phyloP scores from a whole-genome alignment of 441 rosid species.

The Adansonia madagascariensis region DNA sequence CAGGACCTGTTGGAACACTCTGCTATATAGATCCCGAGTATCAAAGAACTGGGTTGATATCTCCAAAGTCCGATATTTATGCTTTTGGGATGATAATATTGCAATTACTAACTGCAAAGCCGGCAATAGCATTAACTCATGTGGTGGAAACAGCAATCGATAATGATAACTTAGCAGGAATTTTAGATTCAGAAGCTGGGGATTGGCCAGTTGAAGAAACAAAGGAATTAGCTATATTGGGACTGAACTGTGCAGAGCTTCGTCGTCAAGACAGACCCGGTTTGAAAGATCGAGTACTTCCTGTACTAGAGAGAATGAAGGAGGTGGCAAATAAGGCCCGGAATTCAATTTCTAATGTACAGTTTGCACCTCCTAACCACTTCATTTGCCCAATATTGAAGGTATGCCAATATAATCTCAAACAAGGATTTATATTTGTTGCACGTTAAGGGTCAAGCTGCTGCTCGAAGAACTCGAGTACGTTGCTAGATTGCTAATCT shows the following conservation, averaged over 20 bases:
- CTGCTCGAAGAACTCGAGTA: not conserved
- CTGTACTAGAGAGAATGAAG: constrained; percentile 67
- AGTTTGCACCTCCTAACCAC: constrained; percentile 56
- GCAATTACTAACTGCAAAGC: constrained; percentile 82
- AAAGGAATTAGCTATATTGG: constrained; percentile 67
- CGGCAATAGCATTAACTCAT: constrained; percentile 72
- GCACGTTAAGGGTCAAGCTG: not conserved
- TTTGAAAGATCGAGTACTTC: constrained; percentile 69
- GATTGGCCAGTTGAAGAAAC: constrained; percentile 79
- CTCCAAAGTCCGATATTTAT: constrained; percentile 81
- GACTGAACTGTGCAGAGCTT: constrained; percentile 76
- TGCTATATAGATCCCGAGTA: constrained; percentile 92
- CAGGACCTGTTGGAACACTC: constrained; percentile 79
- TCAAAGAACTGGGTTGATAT: constrained; percentile 74
- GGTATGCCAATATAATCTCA: constrained; percentile 40
- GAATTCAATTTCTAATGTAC: constrained; percentile 31
- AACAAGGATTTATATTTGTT: not conserved
- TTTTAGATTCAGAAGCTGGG: constrained; percentile 79
- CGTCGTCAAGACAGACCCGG: constrained; percentile 83
- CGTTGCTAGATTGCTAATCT: not conserved
- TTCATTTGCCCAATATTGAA: constrained; percentile 84
- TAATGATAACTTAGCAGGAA: constrained; percentile 42
- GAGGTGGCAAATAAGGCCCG: constrained; percentile 52
- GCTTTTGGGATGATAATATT: constrained; percentile 85
- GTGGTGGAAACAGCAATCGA: constrained; percentile 70